A percentile compares a stretch with the other conserved stretches of the same genome.
phyloP scores from a whole-genome alignment of 2,329 filamentous ascomycete species.

The Beauveria sp. region DNA sequence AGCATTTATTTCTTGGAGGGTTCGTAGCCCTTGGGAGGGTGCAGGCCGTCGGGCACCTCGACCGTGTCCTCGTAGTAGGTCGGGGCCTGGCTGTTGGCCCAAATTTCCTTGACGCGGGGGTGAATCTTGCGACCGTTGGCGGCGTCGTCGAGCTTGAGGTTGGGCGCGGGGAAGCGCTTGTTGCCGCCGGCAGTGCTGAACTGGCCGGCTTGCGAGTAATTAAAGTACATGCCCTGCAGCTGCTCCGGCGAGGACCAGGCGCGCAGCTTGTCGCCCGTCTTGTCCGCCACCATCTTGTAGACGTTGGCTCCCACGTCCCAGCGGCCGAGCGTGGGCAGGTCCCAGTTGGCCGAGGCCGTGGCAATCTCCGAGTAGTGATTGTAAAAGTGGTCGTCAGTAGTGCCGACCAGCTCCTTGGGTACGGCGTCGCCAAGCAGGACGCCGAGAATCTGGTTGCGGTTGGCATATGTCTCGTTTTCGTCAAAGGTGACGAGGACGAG shows the following conservation, averaged over 20 bases:
- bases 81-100: conserved; percentile 28
- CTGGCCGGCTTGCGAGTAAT: conserved; percentile 45
- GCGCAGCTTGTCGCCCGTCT: conserved; percentile 49
- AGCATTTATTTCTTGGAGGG: not conserved
- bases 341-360: conserved; percentile 64
- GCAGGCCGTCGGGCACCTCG: conserved; percentile 33
- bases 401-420: conserved; percentile 55
- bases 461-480: conserved; percentile 63
- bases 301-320: conserved; percentile 68
- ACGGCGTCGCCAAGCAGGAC: conserved; percentile 71
- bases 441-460: conserved; percentile 60
- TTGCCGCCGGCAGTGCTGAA: conserved; percentile 32
- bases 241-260: conserved; percentile 25
- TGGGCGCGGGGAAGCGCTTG: conserved; percentile 31
- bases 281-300: conserved; percentile 51
- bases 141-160: conserved; percentile 25
- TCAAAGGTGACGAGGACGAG: conserved; percentile 74
- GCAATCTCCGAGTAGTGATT: conserved; percentile 64
- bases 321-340: conserved; percentile 59
- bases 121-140: conserved; percentile 28
- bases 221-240: conserved; percentile 40
- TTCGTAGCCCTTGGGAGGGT: conserved; percentile 33
- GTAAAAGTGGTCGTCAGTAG: conserved; percentile 62
- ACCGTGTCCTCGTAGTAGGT: conserved; percentile 36
- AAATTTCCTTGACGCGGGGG: conserved; percentile 29